Conservation (phyloP, 768 basidiomycete genomes). For the Aureoboletus auriporus region DNA sequence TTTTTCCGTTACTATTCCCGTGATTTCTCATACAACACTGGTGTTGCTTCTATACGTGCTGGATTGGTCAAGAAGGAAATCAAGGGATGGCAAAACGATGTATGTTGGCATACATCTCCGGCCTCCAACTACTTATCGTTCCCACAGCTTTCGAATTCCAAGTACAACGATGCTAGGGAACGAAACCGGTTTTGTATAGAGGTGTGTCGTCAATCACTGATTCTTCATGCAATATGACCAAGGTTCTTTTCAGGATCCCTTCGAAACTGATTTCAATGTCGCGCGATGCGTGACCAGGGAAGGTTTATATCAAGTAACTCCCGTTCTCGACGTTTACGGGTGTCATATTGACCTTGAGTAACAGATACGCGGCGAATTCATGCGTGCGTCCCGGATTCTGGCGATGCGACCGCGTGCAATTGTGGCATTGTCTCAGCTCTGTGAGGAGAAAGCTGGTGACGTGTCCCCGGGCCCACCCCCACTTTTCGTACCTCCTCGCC, state of each 20-base stretch:
- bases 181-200: conserved; percentile 96
- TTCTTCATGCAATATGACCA: background rate
- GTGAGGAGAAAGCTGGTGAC: conserved; percentile 75
- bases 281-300: conserved; percentile 95
- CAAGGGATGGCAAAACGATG: conserved; percentile 95
- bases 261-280: conserved; percentile 95
- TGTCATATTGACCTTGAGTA: background rate
- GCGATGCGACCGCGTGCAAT: conserved; percentile 75
- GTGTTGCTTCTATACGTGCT: conserved; percentile 86
- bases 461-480: conserved; percentile 39
- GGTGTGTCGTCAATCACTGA: conserved; percentile 38
- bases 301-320: conserved; percentile 81
- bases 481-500: conserved; percentile 42
- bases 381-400: conserved; percentile 89
- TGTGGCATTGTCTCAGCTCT: conserved; percentile 81
- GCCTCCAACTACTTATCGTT: conserved; percentile 6
- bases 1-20: conserved; percentile 97
- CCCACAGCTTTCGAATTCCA: conserved; percentile 43
- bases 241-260: conserved; percentile 70
- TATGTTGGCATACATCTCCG: conserved; percentile 34
- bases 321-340: background rate
- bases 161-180: conserved; percentile 74
- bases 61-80: conserved; percentile 85
- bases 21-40: conserved; percentile 88
- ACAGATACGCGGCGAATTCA: conserved; percentile 97